A percentile compares a stretch with the other conserved stretches of the same genome.
Evolutionary conservation across 768 basidiomycete genomes (phyloP).

Genomic region (Xerocomellus dryophilus): DNA sequence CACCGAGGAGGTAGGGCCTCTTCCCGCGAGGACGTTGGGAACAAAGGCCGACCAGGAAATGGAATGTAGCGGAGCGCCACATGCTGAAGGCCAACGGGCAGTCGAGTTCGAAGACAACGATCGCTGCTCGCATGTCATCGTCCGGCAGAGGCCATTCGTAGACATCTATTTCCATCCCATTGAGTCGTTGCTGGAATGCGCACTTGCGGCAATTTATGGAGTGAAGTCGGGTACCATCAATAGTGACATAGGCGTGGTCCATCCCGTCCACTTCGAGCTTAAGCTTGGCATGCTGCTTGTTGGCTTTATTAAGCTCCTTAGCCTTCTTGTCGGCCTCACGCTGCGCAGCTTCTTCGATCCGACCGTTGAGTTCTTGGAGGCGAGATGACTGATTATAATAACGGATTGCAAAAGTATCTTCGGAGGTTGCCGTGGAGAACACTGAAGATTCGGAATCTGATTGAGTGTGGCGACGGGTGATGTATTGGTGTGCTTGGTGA

Average conservation of each 20-base stretch:
- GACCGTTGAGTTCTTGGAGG: constrained; percentile 21
- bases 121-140: constrained; percentile 14
- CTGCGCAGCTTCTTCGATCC: constrained; percentile 31
- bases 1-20: not conserved
- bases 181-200: constrained; percentile 9
- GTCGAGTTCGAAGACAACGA: constrained; percentile 41
- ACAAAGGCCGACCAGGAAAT: constrained; percentile 37
- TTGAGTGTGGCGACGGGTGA: constrained; percentile 26
- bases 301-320: constrained; percentile 26
- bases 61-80: constrained; percentile 10
- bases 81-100: constrained; percentile 25
- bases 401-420: constrained; percentile 32
- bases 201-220: constrained; percentile 22
- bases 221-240: not conserved
- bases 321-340: constrained; percentile 17
- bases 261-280: not conserved
- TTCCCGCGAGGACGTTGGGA: not conserved
- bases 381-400: constrained; percentile 26
- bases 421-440: constrained; percentile 26
- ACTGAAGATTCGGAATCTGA: constrained; percentile 27
- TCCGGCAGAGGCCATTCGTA: constrained; percentile 48
- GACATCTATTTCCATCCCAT: constrained; percentile 27
- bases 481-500: constrained; percentile 25
- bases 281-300: constrained; percentile 3
- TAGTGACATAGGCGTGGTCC: not conserved